Percentiles rank a stretch among this genome's conserved stretches.
phyloP scores from a whole-genome alignment of 2,329 filamentous ascomycete species.

The Beauveria asiatica region DNA sequence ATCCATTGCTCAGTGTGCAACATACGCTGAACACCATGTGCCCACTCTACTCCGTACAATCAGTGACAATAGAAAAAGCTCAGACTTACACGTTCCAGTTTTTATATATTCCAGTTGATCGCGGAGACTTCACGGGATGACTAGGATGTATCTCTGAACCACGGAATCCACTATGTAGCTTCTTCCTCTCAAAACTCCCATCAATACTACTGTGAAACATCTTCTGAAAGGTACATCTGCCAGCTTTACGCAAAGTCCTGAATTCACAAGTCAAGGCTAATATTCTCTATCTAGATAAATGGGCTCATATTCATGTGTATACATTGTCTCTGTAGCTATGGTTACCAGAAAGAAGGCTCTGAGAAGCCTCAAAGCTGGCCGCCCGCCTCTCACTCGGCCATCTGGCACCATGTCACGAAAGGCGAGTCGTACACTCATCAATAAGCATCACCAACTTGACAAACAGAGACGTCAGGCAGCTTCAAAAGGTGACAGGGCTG shows the following conservation, averaged over 20 bases:
- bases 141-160: not conserved
- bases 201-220: not conserved
- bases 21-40: not conserved
- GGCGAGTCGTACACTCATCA: conserved; percentile 56
- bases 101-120: too few relatives aligned
- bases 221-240: not conserved
- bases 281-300: too few relatives aligned
- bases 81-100: not conserved
- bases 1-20: not conserved
- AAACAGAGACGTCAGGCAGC: conserved; percentile 52
- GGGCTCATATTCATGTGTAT: not conserved
- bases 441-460: conserved; percentile 55
- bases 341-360: conserved; percentile 35
- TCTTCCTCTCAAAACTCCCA: not conserved
- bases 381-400: conserved; percentile 47
- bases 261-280: not conserved
- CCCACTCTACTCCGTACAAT: not conserved
- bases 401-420: conserved; percentile 54
- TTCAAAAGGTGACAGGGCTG: conserved; percentile 39
- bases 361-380: conserved; percentile 39
- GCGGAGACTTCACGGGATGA: not conserved
- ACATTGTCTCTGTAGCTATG: conserved; percentile 26
- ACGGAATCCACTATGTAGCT: not conserved
- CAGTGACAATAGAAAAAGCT: not conserved
- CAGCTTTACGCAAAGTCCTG: not conserved